Evolutionary conservation across 2,329 filamentous ascomycete species (phyloP).

Genomic region (Epichloe aotearoae): DNA sequence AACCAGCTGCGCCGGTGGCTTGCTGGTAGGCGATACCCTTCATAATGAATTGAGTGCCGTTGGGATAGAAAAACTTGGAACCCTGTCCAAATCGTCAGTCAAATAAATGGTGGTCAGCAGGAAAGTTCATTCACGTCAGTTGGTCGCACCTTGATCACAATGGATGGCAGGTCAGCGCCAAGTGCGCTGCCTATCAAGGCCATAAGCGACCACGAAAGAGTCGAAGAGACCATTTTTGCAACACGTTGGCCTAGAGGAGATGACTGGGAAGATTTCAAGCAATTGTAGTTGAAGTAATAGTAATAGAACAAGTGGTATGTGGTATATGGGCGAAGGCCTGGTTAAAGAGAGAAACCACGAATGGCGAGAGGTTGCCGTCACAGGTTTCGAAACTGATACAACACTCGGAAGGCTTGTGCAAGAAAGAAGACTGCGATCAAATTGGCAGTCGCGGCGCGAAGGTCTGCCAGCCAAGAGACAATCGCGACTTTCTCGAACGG

Average conservation of each 20-base stretch:
- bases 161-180: slow-evolving; percentile 38
- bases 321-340: too few species aligned
- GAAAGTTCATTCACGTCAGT: slow-evolving; percentile 1
- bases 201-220: slow-evolving; percentile 21
- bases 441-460: not conserved
- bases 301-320: not conserved
- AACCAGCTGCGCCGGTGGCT: slow-evolving; percentile 48
- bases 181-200: slow-evolving; percentile 28
- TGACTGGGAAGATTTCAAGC: too few species aligned
- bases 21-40: slow-evolving; percentile 93
- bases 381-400: not conserved
- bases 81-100: slow-evolving; percentile 32
- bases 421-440: not conserved
- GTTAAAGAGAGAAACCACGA: not conserved
- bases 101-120: not conserved
- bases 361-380: not conserved
- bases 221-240: slow-evolving; percentile 21
- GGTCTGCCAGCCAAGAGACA: not conserved
- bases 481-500: not conserved
- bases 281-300: not conserved
- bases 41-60: slow-evolving; percentile 58
- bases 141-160: slow-evolving; percentile 53
- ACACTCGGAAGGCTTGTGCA: not conserved
- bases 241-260: not conserved
- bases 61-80: slow-evolving; percentile 81